Percentiles rank a stretch among this genome's conserved stretches.
Conservation (phyloP, 2,329 filamentous ascomycete species). For the Pseudopyrenochaeta lycopersici region DNA sequence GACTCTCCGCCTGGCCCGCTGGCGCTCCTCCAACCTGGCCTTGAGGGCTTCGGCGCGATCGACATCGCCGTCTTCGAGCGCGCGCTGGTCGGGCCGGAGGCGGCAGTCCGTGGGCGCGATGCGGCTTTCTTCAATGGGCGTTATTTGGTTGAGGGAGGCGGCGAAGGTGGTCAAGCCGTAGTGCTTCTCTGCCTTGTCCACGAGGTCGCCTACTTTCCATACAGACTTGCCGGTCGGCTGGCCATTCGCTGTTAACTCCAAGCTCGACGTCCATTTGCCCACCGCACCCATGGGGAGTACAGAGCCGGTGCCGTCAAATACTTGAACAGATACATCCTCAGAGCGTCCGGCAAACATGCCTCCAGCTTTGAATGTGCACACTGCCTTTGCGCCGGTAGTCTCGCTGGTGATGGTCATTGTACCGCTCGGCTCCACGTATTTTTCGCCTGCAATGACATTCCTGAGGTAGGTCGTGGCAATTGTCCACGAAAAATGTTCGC, state of each 20-base stretch:
- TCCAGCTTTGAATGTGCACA: constrained; percentile 91
- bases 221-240: constrained; percentile 70
- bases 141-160: constrained; percentile 86
- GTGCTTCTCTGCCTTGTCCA: constrained; percentile 78
- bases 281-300: constrained; percentile 72
- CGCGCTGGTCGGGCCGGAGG: constrained; percentile 85
- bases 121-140: constrained; percentile 75
- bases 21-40: constrained; percentile 82
- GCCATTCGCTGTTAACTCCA: constrained; percentile 73
- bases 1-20: constrained; percentile 76
- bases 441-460: constrained; percentile 97
- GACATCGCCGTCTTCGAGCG: constrained; percentile 81
- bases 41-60: constrained; percentile 88
- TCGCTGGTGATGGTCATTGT: constrained; percentile 89
- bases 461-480: constrained; percentile 89
- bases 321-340: constrained; percentile 85
- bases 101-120: constrained; percentile 84
- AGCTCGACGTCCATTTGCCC: constrained; percentile 84
- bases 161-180: constrained; percentile 93
- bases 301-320: constrained; percentile 72
- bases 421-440: constrained; percentile 95
- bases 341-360: constrained; percentile 96
- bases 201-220: constrained; percentile 81
- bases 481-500: constrained; percentile 89
- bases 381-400: constrained; percentile 80